Base-by-base conservation (phyloP, 495 filamentous ascomycete genomes). In the Xylaria castorea region DNA sequence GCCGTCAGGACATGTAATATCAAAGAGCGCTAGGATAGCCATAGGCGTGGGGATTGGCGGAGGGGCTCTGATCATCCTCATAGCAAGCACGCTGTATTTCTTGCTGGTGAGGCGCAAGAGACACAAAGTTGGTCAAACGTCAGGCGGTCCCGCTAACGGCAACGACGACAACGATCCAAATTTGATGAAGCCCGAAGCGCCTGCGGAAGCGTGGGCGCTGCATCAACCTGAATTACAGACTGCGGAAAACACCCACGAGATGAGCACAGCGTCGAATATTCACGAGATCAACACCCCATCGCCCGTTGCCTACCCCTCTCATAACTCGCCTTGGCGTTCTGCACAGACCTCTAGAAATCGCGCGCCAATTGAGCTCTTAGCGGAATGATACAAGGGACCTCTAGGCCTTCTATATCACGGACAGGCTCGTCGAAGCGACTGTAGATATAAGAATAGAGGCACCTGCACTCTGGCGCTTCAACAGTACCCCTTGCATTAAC, bases 181-280 rank as follows among this genome's bases (percentile, higher is more conserved):
- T 0, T 38, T 38, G 20, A 38, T 38, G 32, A 61, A 64, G 12
- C 22, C 38, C 4, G 38, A 25, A 16, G 14, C 27, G n/a, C 11
- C 12, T 18, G n/a, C 11, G 9, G 38, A 64, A 44, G 38, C 22
- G 38, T 64, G 38, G 61, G 30, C 38, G 8, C n/a, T n/a, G 22
- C 38, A 64, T 30, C 38, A 64, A 40, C 22, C 38, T 42, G 61
- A 64, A 64, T 44, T 64, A 22, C 38, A 64, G 36, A 64, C 61
- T 1, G 38, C 38, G 22, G 38, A 64, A 1, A 64, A 64, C 27
- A 44, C 61, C 11, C 61, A 40, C 11, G 61, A 64, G 22, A 63
- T 63, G 60, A 32, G 60, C 36, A 63, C 60, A 38, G n/a, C 36
- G n/a, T 63, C 36, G 60, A 63, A 63, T 16, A 42, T 63, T 42